These are phyloP conservation scores for Sphaerosporella brunnea DNA, from an alignment of 495 filamentous ascomycete species.

Conservation along the genomic window DNA sequence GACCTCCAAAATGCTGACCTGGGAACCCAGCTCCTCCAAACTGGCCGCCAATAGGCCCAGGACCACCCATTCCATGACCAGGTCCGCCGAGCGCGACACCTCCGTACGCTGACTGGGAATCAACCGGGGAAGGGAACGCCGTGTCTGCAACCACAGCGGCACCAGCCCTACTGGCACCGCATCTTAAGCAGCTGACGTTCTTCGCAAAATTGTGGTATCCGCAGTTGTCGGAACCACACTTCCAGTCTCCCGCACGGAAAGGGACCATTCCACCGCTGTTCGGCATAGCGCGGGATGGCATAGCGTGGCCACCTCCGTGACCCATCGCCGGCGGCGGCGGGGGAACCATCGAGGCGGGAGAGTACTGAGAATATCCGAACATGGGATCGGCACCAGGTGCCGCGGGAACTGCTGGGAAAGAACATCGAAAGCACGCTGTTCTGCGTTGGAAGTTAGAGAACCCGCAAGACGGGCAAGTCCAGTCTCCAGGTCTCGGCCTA, in stretches of 20 bases:
- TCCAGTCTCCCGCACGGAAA: slow-evolving; percentile 97
- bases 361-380: slow-evolving; percentile 55
- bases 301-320: slow-evolving; percentile 55
- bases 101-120: slow-evolving; percentile 60
- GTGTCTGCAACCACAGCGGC: slow-evolving; percentile 89
- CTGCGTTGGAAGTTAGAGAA: slow-evolving; percentile 93
- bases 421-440: slow-evolving; percentile 96
- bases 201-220: slow-evolving; percentile 99
- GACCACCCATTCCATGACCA: slow-evolving; percentile 67
- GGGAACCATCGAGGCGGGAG: slow-evolving; percentile 57
- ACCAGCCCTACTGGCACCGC: slow-evolving; percentile 80
- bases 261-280: slow-evolving; percentile 59
- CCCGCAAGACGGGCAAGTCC: slow-evolving; percentile 91
- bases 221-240: slow-evolving; percentile 94
- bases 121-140: slow-evolving; percentile 80
- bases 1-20: slow-evolving; percentile 68
- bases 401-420: slow-evolving; percentile 76
- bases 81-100: slow-evolving; percentile 37
- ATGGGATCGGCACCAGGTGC: slow-evolving; percentile 54
- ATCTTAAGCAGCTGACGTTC: slow-evolving; percentile 93
- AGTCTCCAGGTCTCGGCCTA: slow-evolving; percentile 87
- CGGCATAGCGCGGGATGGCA: slow-evolving; percentile 24
- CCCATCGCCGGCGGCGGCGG: slow-evolving; percentile 58
- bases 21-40: slow-evolving; percentile 46
- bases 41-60: slow-evolving; percentile 56